These are phyloP conservation scores for Cercospora citrullina DNA, from an alignment of 2,329 filamentous ascomycete species.

Conservation along the genomic window DNA sequence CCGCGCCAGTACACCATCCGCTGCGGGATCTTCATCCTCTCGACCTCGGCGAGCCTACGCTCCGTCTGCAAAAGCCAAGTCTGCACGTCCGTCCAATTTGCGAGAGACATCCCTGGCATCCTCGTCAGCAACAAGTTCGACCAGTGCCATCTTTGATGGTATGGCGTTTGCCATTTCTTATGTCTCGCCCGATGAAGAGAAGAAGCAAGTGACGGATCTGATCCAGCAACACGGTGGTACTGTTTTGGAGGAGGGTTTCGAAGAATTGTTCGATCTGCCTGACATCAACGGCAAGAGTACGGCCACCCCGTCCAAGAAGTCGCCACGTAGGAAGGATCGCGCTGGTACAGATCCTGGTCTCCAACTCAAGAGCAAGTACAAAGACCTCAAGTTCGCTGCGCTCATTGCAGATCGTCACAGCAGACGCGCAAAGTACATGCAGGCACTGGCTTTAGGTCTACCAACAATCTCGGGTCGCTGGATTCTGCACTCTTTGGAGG, in stretches of 20 bases:
- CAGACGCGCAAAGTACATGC: constrained; percentile 87
- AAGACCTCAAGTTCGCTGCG: constrained; percentile 71
- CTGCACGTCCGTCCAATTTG: constrained; percentile 24
- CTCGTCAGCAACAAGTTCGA: constrained; percentile 7
- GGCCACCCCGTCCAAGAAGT: constrained; percentile 24
- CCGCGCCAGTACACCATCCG: constrained; percentile 39
- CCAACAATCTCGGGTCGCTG: constrained; percentile 83
- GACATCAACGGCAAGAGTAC: constrained; percentile 35
- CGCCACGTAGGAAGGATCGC: constrained; percentile 23
- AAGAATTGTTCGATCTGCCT: constrained; percentile 68
- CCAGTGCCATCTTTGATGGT: constrained; percentile 61
- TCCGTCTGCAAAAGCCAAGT: constrained; percentile 19
- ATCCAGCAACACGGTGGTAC: constrained; percentile 72
- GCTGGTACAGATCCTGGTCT: constrained; percentile 22
- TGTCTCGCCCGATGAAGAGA: constrained; percentile 58
- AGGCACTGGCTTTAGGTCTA: constrained; percentile 84
- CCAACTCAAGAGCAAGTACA: constrained; percentile 54
- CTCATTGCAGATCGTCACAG: constrained; percentile 84
- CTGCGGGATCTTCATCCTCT: constrained; percentile 50
- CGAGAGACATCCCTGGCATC: constrained; percentile 33
- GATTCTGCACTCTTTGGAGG: constrained; percentile 69
- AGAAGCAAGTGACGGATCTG: constrained; percentile 58
- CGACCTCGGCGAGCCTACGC: constrained; percentile 46
- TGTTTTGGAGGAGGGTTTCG: constrained; percentile 73
- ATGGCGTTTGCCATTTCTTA: constrained; percentile 91